Percentiles rank a stretch among this genome's conserved stretches.
Conservation (phyloP, 2,329 filamentous ascomycete species). For the Scedosporium boydii region DNA sequence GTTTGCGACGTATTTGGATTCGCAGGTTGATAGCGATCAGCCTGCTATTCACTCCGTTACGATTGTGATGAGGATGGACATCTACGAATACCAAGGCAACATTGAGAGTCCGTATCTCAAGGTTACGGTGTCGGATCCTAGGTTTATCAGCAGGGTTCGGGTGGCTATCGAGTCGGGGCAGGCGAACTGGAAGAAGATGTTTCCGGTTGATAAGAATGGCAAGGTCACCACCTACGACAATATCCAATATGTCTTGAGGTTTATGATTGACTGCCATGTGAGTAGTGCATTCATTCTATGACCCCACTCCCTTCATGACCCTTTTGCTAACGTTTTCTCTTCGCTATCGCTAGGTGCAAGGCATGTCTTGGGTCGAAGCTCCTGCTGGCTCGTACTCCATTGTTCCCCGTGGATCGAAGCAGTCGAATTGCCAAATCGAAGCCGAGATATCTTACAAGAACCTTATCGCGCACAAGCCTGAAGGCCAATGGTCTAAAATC, state of each 20-base stretch:
- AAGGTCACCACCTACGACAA: conserved; percentile 90
- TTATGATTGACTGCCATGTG: conserved; percentile 95
- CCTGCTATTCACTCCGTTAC: conserved; percentile 71
- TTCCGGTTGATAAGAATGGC: conserved; percentile 54
- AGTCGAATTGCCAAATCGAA: conserved; percentile 96
- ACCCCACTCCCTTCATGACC: not conserved
- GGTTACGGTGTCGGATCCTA: conserved; percentile 85
- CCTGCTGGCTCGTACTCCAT: conserved; percentile 65
- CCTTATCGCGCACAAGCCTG: conserved; percentile 75
- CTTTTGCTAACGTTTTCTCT: conserved; percentile 8
- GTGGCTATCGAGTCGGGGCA: conserved; percentile 62
- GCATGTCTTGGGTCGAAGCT: conserved; percentile 96
- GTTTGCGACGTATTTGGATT: conserved; percentile 75
- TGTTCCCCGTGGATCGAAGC: conserved; percentile 53
- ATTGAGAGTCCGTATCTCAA: conserved; percentile 86
- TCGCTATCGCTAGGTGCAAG: conserved; percentile 51
- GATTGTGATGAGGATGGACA: conserved; percentile 77
- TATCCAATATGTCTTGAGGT: conserved; percentile 87
- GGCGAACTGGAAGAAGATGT: conserved; percentile 86
- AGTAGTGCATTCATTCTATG: conserved; percentile 10
- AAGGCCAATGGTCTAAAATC: conserved; percentile 97
- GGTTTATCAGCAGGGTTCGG: conserved; percentile 68
- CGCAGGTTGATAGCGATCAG: conserved; percentile 63
- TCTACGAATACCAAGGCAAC: conserved; percentile 92
- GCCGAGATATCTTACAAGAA: conserved; percentile 75